Evolutionary conservation across 257 asterid species (phyloP), one percentile per base, ranked within the genome.

Genomic region (Salvia miltiorrhiza): DNA sequence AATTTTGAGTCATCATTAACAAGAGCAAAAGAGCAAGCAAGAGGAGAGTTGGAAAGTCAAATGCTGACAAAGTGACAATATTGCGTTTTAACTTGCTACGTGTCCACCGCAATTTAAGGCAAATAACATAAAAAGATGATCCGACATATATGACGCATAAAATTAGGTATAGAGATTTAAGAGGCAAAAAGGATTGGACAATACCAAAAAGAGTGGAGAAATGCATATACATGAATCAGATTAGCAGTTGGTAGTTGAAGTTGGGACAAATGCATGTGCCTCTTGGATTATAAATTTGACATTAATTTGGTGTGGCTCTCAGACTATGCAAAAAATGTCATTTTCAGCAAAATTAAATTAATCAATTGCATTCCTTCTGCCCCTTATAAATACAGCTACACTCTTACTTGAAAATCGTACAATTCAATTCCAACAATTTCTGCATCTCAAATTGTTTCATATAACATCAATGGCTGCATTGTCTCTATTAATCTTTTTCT

Each of bases 361-460:
- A 2, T 19, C 24, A 64, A 61, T 14, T 37, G 11, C 56, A 16
- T 37, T 30, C 67, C 70, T 63, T 63, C 75, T 75, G 44, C 64
- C 87, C 23, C 1, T 56, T 84, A 88, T 85, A 88, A 80, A 82
- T 80, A 78, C 28, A 58, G 67, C 16, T 32, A 30, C 9, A 4
- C 24, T 28, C 23, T 30, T 14, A 30, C 13, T 56, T 56, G 24
- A 30, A 30, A n/a, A 19, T 24, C 13, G 19, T 12, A 24, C 63
- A 30, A 56, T 28, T 12, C 14, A n/a, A n/a, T n/a, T n/a, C n/a
- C 37, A 12, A 13, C 41, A 5, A 28, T 55, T 26, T 54, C 2
- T 54, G 1, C 2, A 28, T 13, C 7, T 30, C 23, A 7, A 57
- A 55, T 55, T 28, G 61, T 30, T 57, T 57, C 3, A 32, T 57